Percentiles rank a stretch among this genome's conserved stretches.
phyloP scores from a whole-genome alignment of 2,329 filamentous ascomycete genomes.

The Beauveria sp. region DNA sequence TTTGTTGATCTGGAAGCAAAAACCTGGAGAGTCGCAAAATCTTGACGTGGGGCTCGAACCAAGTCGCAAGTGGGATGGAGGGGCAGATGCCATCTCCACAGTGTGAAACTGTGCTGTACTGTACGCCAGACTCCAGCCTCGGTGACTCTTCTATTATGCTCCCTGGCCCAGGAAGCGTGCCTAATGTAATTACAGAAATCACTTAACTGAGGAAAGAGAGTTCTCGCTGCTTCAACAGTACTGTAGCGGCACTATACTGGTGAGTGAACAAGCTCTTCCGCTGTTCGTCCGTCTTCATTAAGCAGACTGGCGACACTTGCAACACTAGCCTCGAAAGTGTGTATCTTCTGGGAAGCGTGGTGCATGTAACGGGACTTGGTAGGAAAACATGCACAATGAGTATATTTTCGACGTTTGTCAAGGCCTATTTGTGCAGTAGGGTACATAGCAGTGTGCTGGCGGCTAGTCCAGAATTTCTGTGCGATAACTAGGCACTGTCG shows the following conservation, averaged over 20 bases:
- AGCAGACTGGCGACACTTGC: too few relatives aligned
- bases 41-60: conserved; percentile 10
- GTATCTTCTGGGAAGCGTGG: too few relatives aligned
- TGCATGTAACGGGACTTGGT: too few relatives aligned
- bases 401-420: neutral
- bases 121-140: neutral
- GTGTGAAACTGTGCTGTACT: neutral
- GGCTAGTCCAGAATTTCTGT: neutral
- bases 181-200: too few relatives aligned
- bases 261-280: too few relatives aligned
- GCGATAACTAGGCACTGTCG: neutral
- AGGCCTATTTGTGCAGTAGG: neutral
- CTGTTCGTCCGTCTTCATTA: too few relatives aligned
- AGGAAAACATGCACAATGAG: neutral
- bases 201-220: too few relatives aligned
- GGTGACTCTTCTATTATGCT: too few relatives aligned
- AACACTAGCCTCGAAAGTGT: too few relatives aligned
- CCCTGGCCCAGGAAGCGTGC: too few relatives aligned
- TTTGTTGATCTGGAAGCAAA: neutral
- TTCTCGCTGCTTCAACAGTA: too few relatives aligned
- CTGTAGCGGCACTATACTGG: too few relatives aligned
- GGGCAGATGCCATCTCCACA: conserved; percentile 2
- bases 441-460: neutral
- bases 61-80: conserved; percentile 6
- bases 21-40: conserved; percentile 2